phyloP scores from a whole-genome alignment of 805 yeast genomes.

The Nakazawaea holstii region DNA sequence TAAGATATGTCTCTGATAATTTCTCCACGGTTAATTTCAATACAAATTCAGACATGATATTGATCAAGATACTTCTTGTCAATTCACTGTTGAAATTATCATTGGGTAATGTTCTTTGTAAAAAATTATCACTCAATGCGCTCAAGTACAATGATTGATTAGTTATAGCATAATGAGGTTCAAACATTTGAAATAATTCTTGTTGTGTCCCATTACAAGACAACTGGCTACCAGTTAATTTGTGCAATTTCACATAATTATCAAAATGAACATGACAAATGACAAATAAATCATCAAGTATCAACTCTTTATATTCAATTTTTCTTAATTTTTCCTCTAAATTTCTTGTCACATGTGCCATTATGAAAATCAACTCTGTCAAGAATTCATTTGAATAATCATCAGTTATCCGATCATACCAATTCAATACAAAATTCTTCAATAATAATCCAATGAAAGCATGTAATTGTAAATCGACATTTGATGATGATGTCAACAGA shows the following conservation, averaged over 20 bases:
- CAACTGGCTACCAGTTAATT: constrained; percentile 9
- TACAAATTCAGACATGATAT: constrained; percentile 37
- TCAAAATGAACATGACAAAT: constrained; percentile 33
- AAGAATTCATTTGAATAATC: constrained; percentile 31
- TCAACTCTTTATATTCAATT: constrained; percentile 28
- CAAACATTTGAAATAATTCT: constrained; percentile 26
- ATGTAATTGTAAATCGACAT: constrained; percentile 39
- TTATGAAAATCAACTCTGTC: constrained; percentile 31
- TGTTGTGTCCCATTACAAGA: constrained; percentile 11
- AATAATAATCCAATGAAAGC: constrained; percentile 40
- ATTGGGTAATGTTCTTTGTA: constrained; percentile 31
- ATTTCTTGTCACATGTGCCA: constrained; percentile 34
- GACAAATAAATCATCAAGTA: constrained; percentile 40
- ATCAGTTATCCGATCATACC: constrained; percentile 38
- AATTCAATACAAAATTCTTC: constrained; percentile 39
- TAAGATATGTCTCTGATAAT: constrained; percentile 44
- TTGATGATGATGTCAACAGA: constrained; percentile 30
- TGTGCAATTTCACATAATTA: constrained; percentile 22
- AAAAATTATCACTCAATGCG: constrained; percentile 28
- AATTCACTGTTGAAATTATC: constrained; percentile 34
- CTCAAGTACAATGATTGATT: constrained; percentile 24
- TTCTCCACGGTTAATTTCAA: constrained; percentile 36
- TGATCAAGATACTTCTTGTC: constrained; percentile 31
- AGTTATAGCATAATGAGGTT: constrained; percentile 22
- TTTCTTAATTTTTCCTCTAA: constrained; percentile 28